Base-by-base conservation (phyloP, 257 asterid species). In the Nemophila menziesii region DNA sequence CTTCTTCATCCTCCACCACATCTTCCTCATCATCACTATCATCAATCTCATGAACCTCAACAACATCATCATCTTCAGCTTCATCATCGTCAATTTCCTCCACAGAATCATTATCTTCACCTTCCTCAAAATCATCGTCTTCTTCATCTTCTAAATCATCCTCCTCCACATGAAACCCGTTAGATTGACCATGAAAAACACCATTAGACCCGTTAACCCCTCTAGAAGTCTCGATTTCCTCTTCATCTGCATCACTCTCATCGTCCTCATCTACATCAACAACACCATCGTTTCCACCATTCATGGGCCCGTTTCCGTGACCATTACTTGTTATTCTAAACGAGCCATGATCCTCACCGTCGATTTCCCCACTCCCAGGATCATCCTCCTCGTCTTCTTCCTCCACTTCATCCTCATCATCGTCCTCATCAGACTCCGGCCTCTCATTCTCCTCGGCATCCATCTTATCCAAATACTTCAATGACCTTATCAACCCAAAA, bases 221-320 rank as follows among this genome's bases (percentile, higher is more conserved):
- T 49, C 82, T 67, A 23, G 82, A 61, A 24, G 66, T 69, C 73
- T 89, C 94, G 0, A 72, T 58, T 59, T 75, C 92, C 68, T 82
- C 94, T 77, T 75, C 92, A 27, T 86, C 96, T 0, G 92, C 93
- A 49, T 81, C 96, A 46, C 92, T 81, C 71, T 72, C 74, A 40
- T 71, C 95, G 5, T 82, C 97, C 70, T 87, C 97, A 38, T 89
- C 98, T 16, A 74, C 95, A 52, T 84, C 94, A 17, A 89, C 80
- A 52, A 89, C 79, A 8, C 80, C 98, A 12, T 84, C 95, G 21
- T 41, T 77, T 52, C 55, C 87, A 21, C 51, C 68, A 0, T 24
- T 12, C 23, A 39, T 48, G 58, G 66, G 71, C 26, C 92, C 90
- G 45, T 75, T 89, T 18, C 44, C 66, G 58, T 68, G 71, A 22